Evolutionary conservation across 2,329 filamentous ascomycete species (phyloP).

Genomic region (Paracorniculantispora psalliotae): DNA sequence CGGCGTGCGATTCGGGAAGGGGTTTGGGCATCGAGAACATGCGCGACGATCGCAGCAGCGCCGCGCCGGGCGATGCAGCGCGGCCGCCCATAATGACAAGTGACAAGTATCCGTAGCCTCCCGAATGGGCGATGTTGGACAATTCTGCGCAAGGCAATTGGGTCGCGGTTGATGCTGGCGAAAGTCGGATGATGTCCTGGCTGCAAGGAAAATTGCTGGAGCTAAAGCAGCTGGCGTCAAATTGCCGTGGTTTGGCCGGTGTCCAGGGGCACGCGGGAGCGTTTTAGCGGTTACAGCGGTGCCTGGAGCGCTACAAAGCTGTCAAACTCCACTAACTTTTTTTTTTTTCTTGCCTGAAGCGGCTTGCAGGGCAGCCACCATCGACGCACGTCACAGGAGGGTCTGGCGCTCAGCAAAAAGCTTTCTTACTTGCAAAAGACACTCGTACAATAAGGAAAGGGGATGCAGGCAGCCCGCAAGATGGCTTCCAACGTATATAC

Average conservation of each 20-base stretch:
- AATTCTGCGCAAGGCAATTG: conserved; percentile 17
- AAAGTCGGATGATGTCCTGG: conserved; percentile 25
- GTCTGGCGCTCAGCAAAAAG: not conserved
- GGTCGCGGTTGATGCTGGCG: conserved; percentile 11
- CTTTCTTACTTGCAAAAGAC: conserved; percentile 1
- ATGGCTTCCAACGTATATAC: conserved; percentile 50
- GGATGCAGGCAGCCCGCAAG: conserved; percentile 31
- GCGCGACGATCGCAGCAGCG: conserved; percentile 78
- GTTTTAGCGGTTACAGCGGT: not conserved
- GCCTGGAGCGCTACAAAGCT: not conserved
- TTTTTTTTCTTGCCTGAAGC: not conserved
- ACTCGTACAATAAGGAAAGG: conserved; percentile 1
- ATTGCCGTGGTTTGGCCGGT: conserved; percentile 14
- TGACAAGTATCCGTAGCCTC: conserved; percentile 24
- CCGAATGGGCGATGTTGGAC: conserved; percentile 19
- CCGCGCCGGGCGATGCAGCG: conserved; percentile 55
- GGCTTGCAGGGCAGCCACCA: not conserved
- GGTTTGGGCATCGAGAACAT: conserved; percentile 82
- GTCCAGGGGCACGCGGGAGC: not conserved
- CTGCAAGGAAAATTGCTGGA: conserved; percentile 7
- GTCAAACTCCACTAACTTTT: conserved; percentile 8
- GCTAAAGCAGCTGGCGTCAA: conserved; percentile 6
- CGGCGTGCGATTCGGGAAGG: conserved; percentile 58
- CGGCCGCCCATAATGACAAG: conserved; percentile 26
- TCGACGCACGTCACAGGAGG: not conserved